Percentiles rank a stretch among this genome's conserved stretches.
Evolutionary conservation across 352 stramenopile species (phyloP).

Genomic region (Phytopythium montanum): DNA sequence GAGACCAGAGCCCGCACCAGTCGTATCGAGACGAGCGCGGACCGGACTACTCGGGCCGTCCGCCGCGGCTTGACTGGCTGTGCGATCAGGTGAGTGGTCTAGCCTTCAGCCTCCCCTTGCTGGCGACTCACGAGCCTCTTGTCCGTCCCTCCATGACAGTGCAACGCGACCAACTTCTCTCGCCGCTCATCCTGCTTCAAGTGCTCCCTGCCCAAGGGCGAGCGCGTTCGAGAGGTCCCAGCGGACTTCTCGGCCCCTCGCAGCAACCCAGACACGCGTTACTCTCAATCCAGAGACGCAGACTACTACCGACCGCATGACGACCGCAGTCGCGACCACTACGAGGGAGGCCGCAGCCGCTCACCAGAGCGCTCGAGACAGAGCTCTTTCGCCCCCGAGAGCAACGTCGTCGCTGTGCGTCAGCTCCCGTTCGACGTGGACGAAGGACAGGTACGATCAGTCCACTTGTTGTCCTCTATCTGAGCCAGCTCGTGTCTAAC

Average conservation of each 20-base stretch:
- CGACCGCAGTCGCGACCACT: neutral
- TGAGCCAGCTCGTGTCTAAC: neutral
- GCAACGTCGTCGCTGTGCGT: conserved; percentile 62
- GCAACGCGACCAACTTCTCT: conserved; percentile 71
- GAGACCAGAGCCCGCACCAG: neutral
- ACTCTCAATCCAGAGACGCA: neutral
- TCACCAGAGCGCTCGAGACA: conserved; percentile 9
- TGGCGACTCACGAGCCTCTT: neutral
- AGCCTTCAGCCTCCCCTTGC: neutral
- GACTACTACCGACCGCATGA: neutral
- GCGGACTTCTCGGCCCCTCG: neutral
- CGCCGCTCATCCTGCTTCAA: conserved; percentile 65
- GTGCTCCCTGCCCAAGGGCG: conserved; percentile 42
- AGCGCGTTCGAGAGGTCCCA: conserved; percentile 33
- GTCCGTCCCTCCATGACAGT: conserved; percentile 25
- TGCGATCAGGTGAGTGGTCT: conserved; percentile 41
- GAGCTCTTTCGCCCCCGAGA: conserved; percentile 19
- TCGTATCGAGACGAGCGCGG: conserved; percentile 12
- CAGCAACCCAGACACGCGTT: too few species aligned
- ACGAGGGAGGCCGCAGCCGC: neutral
- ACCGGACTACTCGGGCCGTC: neutral
- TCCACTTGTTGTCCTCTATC: neutral
- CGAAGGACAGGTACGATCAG: conserved; percentile 56
- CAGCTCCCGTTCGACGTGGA: conserved; percentile 68
- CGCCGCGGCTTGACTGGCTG: conserved; percentile 60